phyloP scores from a whole-genome alignment of 257 asterid genomes.

The Scutellaria baicalensis region DNA sequence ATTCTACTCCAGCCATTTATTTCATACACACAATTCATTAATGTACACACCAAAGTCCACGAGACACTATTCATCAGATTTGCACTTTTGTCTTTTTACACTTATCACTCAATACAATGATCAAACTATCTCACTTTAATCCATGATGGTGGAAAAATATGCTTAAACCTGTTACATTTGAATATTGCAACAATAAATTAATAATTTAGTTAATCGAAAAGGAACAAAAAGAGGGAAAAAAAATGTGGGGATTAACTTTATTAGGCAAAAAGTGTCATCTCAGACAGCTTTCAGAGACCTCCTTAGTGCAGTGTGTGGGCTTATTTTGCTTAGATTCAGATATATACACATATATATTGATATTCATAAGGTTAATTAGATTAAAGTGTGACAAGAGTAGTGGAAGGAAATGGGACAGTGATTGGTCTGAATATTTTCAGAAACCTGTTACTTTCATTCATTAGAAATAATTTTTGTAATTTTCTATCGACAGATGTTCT shows the following conservation, averaged over 20 bases:
- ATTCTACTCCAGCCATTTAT: neutral
- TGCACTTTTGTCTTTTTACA: neutral
- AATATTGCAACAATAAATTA: neutral
- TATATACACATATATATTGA: neutral
- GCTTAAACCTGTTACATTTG: neutral
- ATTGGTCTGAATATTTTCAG: slow-evolving; percentile 3
- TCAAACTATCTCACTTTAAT: slow-evolving; percentile 2
- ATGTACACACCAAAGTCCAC: neutral
- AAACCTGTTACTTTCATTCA: neutral
- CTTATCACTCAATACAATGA: slow-evolving; percentile 1
- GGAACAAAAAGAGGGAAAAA: neutral
- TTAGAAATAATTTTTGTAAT: no score
- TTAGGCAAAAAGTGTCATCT: slow-evolving; percentile 17
- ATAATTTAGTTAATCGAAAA: neutral
- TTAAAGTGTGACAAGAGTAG: slow-evolving; percentile 10
- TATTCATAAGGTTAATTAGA: neutral
- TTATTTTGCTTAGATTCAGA: neutral
- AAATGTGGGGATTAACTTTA: slow-evolving; percentile 9
- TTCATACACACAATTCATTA: no score
- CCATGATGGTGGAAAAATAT: neutral
- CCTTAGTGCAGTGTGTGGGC: slow-evolving; percentile 16
- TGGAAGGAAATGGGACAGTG: neutral
- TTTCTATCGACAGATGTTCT: no score
- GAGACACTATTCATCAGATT: slow-evolving; percentile 4
- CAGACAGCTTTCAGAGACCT: slow-evolving; percentile 22